Conservation (phyloP, 2,329 filamentous ascomycete genomes). For the Coniosporium tulheliwenetii region DNA sequence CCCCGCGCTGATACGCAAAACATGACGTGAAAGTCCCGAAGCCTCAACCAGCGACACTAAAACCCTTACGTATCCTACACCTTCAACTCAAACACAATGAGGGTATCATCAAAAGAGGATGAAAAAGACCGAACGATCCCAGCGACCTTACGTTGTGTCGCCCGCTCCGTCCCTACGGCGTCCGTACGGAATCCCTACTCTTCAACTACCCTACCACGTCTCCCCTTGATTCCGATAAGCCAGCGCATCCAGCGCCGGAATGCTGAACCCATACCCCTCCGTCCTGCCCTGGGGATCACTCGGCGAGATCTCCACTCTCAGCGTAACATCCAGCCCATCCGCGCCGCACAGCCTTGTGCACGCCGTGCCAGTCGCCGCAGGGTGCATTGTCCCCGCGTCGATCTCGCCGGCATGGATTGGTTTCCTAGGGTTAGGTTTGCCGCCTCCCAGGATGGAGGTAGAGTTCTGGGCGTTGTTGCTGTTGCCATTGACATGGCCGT, state of each 20-base stretch:
- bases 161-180: too few species aligned
- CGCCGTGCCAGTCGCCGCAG: conserved; percentile 40
- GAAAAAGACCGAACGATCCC: too few species aligned
- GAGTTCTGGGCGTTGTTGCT: conserved; percentile 9
- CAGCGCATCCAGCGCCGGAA: conserved; percentile 25
- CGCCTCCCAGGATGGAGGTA: neutral
- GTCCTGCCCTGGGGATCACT: conserved; percentile 27
- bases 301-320: conserved; percentile 31
- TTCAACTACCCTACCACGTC: neutral
- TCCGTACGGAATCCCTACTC: too few species aligned
- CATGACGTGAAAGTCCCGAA: too few species aligned
- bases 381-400: conserved; percentile 63
- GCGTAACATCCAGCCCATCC: conserved; percentile 29
- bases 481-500: conserved; percentile 11
- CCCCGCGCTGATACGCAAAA: too few species aligned
- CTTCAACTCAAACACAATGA: too few species aligned
- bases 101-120: too few species aligned
- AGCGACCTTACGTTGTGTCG: too few species aligned
- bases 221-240: neutral
- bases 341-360: conserved; percentile 26
- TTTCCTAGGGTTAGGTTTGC: conserved; percentile 42
- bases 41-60: too few species aligned
- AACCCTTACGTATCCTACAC: too few species aligned
- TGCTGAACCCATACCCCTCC: conserved; percentile 33
- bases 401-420: conserved; percentile 63